These are phyloP conservation scores for Phytophthora hybrid DNA, from an alignment of 352 stramenopile species.

Conservation along the genomic window DNA sequence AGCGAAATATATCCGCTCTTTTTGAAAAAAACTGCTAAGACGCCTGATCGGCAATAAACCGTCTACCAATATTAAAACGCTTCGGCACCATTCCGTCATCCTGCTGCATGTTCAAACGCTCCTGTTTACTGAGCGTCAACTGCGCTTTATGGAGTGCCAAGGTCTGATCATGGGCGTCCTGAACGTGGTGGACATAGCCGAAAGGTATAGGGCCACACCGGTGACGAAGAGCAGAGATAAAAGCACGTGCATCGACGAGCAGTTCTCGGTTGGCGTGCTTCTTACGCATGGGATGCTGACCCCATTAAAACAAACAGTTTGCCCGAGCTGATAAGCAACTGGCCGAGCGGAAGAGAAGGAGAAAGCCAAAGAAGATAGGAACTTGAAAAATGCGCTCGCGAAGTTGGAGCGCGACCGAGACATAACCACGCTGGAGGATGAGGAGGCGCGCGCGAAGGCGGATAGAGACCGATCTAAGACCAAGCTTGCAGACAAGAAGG, in stretches of 20 bases:
- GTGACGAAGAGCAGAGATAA: neutral
- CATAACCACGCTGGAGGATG: no score
- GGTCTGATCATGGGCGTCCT: constrained; percentile 2
- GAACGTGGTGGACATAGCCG: constrained; percentile 11
- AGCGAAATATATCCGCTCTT: constrained; percentile 4
- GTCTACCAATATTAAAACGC: neutral
- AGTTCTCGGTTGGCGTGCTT: constrained; percentile 9
- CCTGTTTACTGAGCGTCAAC: neutral
- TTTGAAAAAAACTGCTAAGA: neutral
- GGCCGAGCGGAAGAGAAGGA: no score
- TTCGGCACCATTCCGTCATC: neutral
- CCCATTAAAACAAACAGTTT: no score
- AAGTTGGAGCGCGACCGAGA: no score
- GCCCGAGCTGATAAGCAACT: no score
- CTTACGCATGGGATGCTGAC: no score
- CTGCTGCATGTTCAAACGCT: constrained; percentile 1
- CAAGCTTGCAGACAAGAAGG: no score
- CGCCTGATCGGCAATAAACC: constrained; percentile 8
- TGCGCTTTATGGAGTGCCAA: neutral
- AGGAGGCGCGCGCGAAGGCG: no score
- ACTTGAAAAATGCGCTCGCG: no score
- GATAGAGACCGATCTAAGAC: no score
- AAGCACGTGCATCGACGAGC: constrained; percentile 7
- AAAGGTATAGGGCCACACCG: constrained; percentile 3
- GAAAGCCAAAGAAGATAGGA: no score